Conservation (phyloP, 495 filamentous ascomycete genomes). For the Xanthoparmelia taractica region DNA sequence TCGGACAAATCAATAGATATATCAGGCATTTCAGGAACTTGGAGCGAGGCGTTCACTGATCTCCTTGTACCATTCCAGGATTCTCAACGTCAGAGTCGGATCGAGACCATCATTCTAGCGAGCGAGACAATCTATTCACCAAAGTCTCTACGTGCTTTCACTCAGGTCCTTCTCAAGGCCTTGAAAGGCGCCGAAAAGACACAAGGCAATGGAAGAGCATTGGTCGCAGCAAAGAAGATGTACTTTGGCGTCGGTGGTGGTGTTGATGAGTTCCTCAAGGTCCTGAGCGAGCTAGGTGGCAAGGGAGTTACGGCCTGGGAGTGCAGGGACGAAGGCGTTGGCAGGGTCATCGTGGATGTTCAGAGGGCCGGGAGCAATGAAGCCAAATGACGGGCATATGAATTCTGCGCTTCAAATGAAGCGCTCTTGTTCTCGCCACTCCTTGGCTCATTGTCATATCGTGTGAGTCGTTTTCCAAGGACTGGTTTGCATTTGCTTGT, state of each 20-base stretch:
- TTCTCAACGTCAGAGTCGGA: slow-evolving; percentile 7
- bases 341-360: slow-evolving; percentile 42
- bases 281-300: slow-evolving; percentile 48
- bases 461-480: not conserved
- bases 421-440: not conserved
- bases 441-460: not conserved
- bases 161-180: slow-evolving; percentile 58
- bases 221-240: slow-evolving; percentile 86
- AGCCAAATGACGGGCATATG: not conserved
- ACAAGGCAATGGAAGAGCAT: slow-evolving; percentile 45
- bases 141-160: slow-evolving; percentile 62
- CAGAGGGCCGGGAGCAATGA: not conserved
- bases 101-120: slow-evolving; percentile 56
- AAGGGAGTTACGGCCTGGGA: slow-evolving; percentile 55
- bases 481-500: not conserved
- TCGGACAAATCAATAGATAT: slow-evolving; percentile 49
- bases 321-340: slow-evolving; percentile 49
- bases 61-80: slow-evolving; percentile 37
- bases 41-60: slow-evolving; percentile 61
- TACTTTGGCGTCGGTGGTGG: slow-evolving; percentile 97
- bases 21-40: slow-evolving; percentile 73
- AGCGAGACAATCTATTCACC: slow-evolving; percentile 96
- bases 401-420: not conserved
- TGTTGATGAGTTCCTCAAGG: slow-evolving; percentile 74
- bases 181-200: slow-evolving; percentile 43